Conservation (phyloP, 1,284 basidiomycete species). For the Fereydounia khargensis region DNA sequence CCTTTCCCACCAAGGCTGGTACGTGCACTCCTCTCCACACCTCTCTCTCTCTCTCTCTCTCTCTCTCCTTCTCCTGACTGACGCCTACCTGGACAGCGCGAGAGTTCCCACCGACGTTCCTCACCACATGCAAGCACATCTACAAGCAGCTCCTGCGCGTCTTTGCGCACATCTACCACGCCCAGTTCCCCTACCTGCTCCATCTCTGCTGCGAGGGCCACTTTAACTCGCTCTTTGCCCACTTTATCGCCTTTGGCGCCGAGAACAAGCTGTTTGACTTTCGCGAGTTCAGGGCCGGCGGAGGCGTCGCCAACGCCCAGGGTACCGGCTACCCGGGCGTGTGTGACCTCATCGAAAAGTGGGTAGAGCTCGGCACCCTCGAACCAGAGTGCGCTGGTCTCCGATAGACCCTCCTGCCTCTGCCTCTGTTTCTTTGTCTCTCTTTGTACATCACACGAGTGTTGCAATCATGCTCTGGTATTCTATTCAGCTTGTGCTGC, state of each 20-base stretch:
- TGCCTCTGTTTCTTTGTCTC: neutral
- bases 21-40: slow-evolving; percentile 36
- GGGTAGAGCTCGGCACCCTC: slow-evolving; percentile 77
- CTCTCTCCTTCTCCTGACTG: neutral
- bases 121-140: slow-evolving; percentile 89
- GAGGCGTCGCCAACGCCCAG: slow-evolving; percentile 56
- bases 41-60: neutral
- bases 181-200: slow-evolving; percentile 84
- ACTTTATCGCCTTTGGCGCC: slow-evolving; percentile 73
- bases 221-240: slow-evolving; percentile 93
- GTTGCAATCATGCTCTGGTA: too few relatives aligned
- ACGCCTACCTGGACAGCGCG: slow-evolving; percentile 64
- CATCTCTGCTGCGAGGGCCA: slow-evolving; percentile 93
- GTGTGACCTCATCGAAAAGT: slow-evolving; percentile 83
- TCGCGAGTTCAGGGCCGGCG: slow-evolving; percentile 68
- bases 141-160: slow-evolving; percentile 95
- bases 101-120: slow-evolving; percentile 85
- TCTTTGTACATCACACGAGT: too few relatives aligned
- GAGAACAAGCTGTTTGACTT: slow-evolving; percentile 76
- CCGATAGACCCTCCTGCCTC: too few relatives aligned
- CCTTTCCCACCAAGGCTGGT: slow-evolving; percentile 95
- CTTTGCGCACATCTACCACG: slow-evolving; percentile 96
- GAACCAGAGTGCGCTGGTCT: slow-evolving; percentile 60
- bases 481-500: too few relatives aligned
- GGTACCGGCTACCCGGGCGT: slow-evolving; percentile 63